Evolutionary conservation across 257 asterid genomes (phyloP), one percentile per base, ranked within the genome.

Genomic region (Fraxinus anomala): DNA sequence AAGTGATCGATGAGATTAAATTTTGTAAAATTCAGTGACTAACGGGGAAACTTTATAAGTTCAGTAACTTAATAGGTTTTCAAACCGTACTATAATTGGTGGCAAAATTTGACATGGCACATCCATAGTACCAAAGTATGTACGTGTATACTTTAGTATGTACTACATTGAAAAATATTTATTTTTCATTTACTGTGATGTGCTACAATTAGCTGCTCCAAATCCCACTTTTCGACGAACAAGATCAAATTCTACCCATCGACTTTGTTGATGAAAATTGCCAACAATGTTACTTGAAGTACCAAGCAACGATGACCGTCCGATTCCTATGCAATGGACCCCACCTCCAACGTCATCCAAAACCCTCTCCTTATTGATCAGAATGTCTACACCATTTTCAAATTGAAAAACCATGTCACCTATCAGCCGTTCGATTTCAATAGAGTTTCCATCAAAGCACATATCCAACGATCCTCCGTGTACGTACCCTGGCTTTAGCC

Each of bases 241-340:
- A 13, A 91, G 36, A 86, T 94, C 99, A 80, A 90, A 92, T 49
- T 94, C 99, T 36, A 94, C 96, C 97, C 99, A 94, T 14, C 56
- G 82, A 83, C 90, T 89, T 73, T 92, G 97, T 73, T 94, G 98
- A 83, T 92, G 96, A 79, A 94, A 92, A 79, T 91, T 91, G 0
- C 99, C 99, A 37, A 94, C 82, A 11, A 92, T 91, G 33, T 92
- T 92, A 54, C 92, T 87, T 0, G 96, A 85, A 26, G 86, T 82
- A 1, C 91, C 93, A 3, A 91, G 86, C 30, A 87, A 83, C 21
- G 91, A 91, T 17, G 97, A 92, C 21, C 89, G 83, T 39, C 96
- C 97, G 77, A 94, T 89, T 0, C 88, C 97, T 1, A 94, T 10
- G 76, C 98, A 94, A 31, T 83, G 88, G 3, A 94, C 89, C 0